Base-by-base conservation (phyloP, 2,329 filamentous ascomycete species). In the Fusarium lateritium region DNA sequence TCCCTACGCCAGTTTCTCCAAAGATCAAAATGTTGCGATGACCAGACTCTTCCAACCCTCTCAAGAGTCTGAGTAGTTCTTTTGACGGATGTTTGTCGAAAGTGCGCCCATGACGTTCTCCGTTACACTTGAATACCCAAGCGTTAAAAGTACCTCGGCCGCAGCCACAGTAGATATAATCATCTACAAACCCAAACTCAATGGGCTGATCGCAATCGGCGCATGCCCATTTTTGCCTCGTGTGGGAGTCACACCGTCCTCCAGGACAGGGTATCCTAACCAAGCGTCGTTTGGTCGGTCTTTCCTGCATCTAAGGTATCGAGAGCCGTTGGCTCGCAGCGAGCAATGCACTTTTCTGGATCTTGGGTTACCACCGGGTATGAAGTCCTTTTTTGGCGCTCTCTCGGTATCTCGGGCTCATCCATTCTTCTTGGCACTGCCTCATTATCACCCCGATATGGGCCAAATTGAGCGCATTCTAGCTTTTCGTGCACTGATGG, bases 1-100 rank as follows among this genome's bases (percentile, higher is more conserved):
- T 85, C 0, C 83, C 83, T 0, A 84, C 83, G 0, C 83, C 83
- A 1, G 83, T 83, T 65, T 84, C 82, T 0, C 83, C 83, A 0
- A 85, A 73, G 6, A 85, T 79, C 24, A 85, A 62, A 19, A 85
- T 82, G 43, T 84, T 84, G 26, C 80, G 53, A 19, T 78, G 71
- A 3, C 79, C 71, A 13, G 38, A 38, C 1, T 24, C 36, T 2
- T 51, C 14, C 2, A 62, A 9, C 6, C 11, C 21, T 15, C 24
- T 21, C n/a, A 60, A n/a, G 14, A 28, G 26, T 22, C 31, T 17
- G 19, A 38, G 19, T 17, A 56, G 39, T 1, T 62, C 54, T 9
- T n/a, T 17, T 1, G 51, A 10, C 8, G 14, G 7, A 1, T 59
- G 22, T 7, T 49, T 58, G 13, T 28, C 42, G 39, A 17, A 81